Percentiles rank a stretch among this genome's conserved stretches.
Evolutionary conservation across 345 rosid species (phyloP).

Genomic region (Alliaria petiolata): DNA sequence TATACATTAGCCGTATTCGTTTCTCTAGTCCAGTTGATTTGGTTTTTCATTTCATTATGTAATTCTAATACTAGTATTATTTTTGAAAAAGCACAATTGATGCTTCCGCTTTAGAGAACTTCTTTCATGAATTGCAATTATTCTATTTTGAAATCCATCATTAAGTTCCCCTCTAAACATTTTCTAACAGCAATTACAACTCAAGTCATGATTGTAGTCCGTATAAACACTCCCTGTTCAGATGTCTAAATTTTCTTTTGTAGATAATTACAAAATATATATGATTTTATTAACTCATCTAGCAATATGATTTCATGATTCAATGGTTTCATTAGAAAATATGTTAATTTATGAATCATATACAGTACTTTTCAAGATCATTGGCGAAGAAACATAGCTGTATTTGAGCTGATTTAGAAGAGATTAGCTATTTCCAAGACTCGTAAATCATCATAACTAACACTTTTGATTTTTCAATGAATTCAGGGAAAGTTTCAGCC

Average conservation of each 20-base stretch:
- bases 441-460: constrained; percentile 18
- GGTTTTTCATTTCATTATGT: neutral
- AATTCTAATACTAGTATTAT: neutral
- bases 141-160: constrained; percentile 17
- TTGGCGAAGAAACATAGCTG: neutral
- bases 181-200: constrained; percentile 1
- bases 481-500: constrained; percentile 25
- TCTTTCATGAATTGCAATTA: constrained; percentile 42
- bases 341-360: neutral
- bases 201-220: constrained; percentile 7
- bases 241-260: neutral
- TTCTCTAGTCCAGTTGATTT: neutral
- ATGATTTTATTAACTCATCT: neutral
- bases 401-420: neutral
- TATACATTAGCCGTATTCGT: neutral
- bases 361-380: neutral
- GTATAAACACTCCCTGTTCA: neutral
- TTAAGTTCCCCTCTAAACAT: constrained; percentile 7
- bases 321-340: neutral
- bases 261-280: neutral
- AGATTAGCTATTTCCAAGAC: constrained; percentile 25
- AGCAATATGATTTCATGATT: neutral
- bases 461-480: constrained; percentile 17
- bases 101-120: constrained; percentile 48
- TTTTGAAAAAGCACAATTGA: constrained; percentile 27